These are phyloP conservation scores for Paramecium biaurelia DNA, from an alignment of 73 alveolate species.

Conservation along the genomic window DNA sequence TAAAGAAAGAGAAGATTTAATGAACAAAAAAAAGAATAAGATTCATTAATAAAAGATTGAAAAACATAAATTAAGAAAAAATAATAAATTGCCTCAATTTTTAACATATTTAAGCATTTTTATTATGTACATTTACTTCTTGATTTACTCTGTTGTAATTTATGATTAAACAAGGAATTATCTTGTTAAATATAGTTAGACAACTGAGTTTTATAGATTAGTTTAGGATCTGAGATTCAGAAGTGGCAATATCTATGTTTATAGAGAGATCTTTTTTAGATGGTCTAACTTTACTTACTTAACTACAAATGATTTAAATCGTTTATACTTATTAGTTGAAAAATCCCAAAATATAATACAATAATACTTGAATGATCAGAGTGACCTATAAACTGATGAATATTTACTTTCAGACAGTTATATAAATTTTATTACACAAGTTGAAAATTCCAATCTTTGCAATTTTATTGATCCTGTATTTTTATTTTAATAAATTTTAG, in stretches of 20 bases:
- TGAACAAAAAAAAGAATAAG: not conserved
- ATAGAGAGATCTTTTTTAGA: not conserved
- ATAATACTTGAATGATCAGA: not conserved
- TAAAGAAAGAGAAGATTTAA: not conserved
- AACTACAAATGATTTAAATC: not conserved
- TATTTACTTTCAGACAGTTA: not conserved
- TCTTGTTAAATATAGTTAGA: not conserved
- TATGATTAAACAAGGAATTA: not conserved
- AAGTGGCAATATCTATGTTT: not conserved
- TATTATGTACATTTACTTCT: not conserved
- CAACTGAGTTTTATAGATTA: slow-evolving; percentile 29
- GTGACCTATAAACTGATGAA: not conserved
- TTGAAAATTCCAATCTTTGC: not conserved
- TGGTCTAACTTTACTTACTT: slow-evolving; percentile 27
- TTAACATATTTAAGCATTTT: not conserved
- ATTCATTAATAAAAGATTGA: not conserved
- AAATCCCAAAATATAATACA: not conserved
- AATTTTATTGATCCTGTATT: not conserved
- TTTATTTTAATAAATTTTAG: not conserved
- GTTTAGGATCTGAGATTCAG: slow-evolving; percentile 16
- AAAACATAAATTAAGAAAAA: not conserved
- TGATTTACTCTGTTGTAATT: not conserved
- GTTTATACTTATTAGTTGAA: not conserved
- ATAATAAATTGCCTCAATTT: not conserved
- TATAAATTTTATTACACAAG: not conserved